These are phyloP conservation scores for Agaricus subrufescens DNA, from an alignment of 768 basidiomycete species.

Conservation along the genomic window DNA sequence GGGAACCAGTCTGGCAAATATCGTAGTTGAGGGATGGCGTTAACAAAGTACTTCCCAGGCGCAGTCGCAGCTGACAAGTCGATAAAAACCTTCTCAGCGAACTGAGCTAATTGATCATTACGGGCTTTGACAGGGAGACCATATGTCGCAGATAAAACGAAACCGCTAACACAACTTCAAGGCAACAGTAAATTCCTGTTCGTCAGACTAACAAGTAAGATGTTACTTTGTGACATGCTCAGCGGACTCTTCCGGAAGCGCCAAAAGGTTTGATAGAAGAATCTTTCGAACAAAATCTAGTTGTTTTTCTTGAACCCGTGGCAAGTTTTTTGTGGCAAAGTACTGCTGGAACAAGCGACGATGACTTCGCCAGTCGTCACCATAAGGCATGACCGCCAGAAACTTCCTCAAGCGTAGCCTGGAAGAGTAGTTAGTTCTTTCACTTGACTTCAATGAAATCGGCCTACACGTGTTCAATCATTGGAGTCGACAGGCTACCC, in stretches of 20 bases:
- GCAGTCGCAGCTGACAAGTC: background rate
- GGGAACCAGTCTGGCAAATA: slow-evolving; percentile 11
- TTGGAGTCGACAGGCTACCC: background rate
- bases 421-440: background rate
- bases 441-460: no score
- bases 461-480: background rate
- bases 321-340: slow-evolving; percentile 1
- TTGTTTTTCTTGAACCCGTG: background rate
- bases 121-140: background rate
- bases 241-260: background rate
- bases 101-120: background rate
- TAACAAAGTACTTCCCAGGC: slow-evolving; percentile 8
- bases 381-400: slow-evolving; percentile 9
- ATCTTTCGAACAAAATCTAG: background rate
- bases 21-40: background rate
- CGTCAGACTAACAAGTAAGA: no score
- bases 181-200: background rate
- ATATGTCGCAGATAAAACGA: slow-evolving; percentile 1
- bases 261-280: slow-evolving; percentile 1
- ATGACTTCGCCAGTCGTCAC: slow-evolving; percentile 9
- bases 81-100: background rate
- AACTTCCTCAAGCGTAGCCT: background rate
- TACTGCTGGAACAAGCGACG: slow-evolving; percentile 10
- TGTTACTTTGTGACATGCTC: slow-evolving; percentile 2
- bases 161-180: slow-evolving; percentile 5